Conservation (phyloP, 2,329 filamentous ascomycete species). For the Aspergillus terreus region DNA sequence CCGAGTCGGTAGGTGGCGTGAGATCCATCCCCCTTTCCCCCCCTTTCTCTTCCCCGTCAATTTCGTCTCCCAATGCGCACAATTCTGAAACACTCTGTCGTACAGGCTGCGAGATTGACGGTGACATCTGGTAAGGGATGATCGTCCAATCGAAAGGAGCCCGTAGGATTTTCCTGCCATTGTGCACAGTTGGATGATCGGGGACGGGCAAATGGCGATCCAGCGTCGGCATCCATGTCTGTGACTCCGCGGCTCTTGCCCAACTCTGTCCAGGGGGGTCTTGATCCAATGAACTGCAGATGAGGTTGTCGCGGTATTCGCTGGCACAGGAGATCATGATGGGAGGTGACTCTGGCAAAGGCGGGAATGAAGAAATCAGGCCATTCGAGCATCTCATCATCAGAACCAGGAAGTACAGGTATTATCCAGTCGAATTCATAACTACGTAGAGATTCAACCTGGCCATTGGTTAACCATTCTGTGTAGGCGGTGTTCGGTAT, state of each 20-base stretch:
- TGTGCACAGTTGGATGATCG: background rate
- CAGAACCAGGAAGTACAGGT: background rate
- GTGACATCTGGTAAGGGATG: constrained; percentile 14
- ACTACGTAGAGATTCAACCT: constrained; percentile 1
- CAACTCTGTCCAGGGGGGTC: background rate
- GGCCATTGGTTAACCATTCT: background rate
- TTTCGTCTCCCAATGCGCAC: background rate
- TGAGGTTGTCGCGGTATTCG: background rate
- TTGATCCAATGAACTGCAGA: background rate
- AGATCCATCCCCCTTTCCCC: background rate
- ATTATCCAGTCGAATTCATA: background rate
- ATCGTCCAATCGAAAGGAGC: constrained; percentile 15
- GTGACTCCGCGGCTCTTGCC: background rate
- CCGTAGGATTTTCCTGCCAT: background rate
- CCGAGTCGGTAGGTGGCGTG: background rate
- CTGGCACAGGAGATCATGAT: background rate
- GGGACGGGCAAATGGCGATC: background rate
- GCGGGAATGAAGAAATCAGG: background rate
- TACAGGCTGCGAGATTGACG: constrained; percentile 13
- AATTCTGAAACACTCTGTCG: constrained; percentile 12
- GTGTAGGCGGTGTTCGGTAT: too few relatives aligned
- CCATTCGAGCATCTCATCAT: background rate
- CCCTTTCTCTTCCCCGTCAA: constrained; percentile 7
- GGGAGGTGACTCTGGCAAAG: background rate
- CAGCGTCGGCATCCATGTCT: background rate